These are phyloP conservation scores for Coniophora puteana DNA, from an alignment of 1,284 basidiomycete species.

Conservation along the genomic window DNA sequence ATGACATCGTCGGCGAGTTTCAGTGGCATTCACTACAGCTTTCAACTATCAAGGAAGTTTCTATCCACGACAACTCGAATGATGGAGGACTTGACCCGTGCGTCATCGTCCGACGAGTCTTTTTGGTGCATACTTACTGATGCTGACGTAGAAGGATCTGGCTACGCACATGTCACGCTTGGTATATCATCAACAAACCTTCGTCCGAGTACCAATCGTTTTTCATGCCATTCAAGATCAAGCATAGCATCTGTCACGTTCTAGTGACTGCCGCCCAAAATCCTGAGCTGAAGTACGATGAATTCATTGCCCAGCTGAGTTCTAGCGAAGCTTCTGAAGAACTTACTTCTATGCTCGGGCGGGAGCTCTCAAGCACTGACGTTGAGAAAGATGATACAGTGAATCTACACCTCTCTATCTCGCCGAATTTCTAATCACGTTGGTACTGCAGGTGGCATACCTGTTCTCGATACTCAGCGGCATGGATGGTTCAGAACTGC, in stretches of 20 bases:
- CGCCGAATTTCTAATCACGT: too few species aligned
- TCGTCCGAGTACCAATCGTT: constrained; percentile 38
- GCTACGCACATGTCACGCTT: constrained; percentile 42
- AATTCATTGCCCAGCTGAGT: constrained; percentile 34
- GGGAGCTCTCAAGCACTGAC: constrained; percentile 32
- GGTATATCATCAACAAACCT: constrained; percentile 59
- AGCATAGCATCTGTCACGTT: constrained; percentile 45
- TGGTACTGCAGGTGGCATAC: constrained; percentile 42
- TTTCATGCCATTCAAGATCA: constrained; percentile 42
- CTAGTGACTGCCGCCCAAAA: constrained; percentile 33
- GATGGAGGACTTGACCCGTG: constrained; percentile 36
- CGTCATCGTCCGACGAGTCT: constrained; percentile 2
- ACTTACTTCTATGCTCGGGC: constrained; percentile 26
- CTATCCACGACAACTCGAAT: constrained; percentile 36
- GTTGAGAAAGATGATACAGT: constrained; percentile 41
- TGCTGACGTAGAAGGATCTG: constrained; percentile 32
- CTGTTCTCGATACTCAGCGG: constrained; percentile 27
- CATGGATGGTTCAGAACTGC: too few species aligned
- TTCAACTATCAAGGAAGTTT: constrained; percentile 48
- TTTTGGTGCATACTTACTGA: constrained; percentile 9
- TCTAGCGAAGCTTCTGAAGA: constrained; percentile 20
- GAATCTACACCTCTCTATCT: too few species aligned
- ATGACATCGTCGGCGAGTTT: constrained; percentile 16
- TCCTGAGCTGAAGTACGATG: constrained; percentile 30
- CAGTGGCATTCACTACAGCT: constrained; percentile 22